These are phyloP conservation scores for Pseudozyma hubeiensis DNA, from an alignment of 1,284 basidiomycete genomes.

Conservation along the genomic window DNA sequence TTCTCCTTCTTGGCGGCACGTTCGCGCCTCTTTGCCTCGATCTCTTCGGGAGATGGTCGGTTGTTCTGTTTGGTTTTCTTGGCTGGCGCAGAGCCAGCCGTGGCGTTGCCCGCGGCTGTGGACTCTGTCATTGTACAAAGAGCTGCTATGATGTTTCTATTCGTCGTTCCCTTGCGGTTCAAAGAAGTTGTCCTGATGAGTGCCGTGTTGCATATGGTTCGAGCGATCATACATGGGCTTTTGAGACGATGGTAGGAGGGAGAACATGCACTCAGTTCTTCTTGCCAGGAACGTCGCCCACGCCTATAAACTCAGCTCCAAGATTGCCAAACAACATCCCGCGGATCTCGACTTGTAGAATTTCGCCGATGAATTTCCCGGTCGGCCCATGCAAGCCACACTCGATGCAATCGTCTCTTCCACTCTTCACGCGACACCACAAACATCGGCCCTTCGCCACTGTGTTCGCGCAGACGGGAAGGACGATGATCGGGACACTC, in stretches of 20 bases:
- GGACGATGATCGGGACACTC: no score
- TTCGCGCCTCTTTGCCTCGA: slow-evolving; percentile 43
- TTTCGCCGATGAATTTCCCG: slow-evolving; percentile 17
- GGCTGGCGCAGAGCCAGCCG: not conserved
- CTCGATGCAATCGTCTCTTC: no score
- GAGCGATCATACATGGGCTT: slow-evolving; percentile 10
- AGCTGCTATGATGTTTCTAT: not conserved
- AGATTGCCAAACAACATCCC: not conserved
- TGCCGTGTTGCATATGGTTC: not conserved
- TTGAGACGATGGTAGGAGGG: not conserved
- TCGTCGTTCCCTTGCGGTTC: not conserved
- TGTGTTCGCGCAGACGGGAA: no score
- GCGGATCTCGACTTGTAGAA: slow-evolving; percentile 2
- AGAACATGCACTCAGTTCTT: not conserved
- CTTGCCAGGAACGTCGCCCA: not conserved
- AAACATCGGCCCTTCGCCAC: no score
- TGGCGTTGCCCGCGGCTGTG: slow-evolving; percentile 1
- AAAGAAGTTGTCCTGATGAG: not conserved
- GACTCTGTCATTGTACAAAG: slow-evolving; percentile 22
- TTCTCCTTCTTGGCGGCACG: slow-evolving; percentile 52
- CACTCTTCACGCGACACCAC: no score
- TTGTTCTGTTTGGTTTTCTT: slow-evolving; percentile 37
- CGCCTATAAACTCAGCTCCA: slow-evolving; percentile 14
- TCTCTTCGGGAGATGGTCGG: slow-evolving; percentile 45
- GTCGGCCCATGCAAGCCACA: not conserved